Evolutionary conservation across 805 yeast species (phyloP), one percentile per base, ranked within the genome.

Genomic region (Hanseniaspora thailandica): DNA sequence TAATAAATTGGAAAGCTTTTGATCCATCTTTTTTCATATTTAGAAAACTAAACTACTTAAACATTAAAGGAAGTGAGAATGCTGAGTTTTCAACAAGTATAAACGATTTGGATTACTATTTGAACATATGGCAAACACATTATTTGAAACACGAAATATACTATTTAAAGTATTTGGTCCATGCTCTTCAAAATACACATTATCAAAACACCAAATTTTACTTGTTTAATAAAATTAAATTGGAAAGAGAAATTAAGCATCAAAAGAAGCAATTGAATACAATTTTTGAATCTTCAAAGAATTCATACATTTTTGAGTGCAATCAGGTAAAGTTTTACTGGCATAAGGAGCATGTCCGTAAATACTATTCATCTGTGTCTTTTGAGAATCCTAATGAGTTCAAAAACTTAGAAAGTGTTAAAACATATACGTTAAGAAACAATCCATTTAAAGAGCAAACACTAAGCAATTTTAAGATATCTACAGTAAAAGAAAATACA

Each of bases 1-100:
- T 8, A 4, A 49, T 49, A 13, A 43, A 49, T 26, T 49, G 53
- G 53, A 20, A 33, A 17, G 17, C 5, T 23, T 49, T 49, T 49
- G 53, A 49, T 41, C 47, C 47, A 13, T n/a, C 47, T 2, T 49
- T 41, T 25, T 33, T 17, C 41, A 19, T 15, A 2, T 49, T 49
- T 41, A 17, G 46, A 41, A 41, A 41, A 25, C 4, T 19, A 2
- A 49, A 49, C 20, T 31, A n/a, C 25, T n/a, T 33, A 15, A 22
- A 33, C 15, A 39, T 28, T 25, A 4, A 12, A 15, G 52, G 52
- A 12, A 25, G 25, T n/a, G 45, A 47, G 20, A 4, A 8, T n/a
- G 7, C 19, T n/a, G 33, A 30, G 4, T 39, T 30, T 31, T 1
- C 15, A 2, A n/a, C 5, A 13, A 28, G 31, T 15, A 17, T 19